Percentiles rank a stretch among this genome's conserved stretches.
Conservation (phyloP, 2,329 filamentous ascomycete species). For the Fusarium sp. region DNA sequence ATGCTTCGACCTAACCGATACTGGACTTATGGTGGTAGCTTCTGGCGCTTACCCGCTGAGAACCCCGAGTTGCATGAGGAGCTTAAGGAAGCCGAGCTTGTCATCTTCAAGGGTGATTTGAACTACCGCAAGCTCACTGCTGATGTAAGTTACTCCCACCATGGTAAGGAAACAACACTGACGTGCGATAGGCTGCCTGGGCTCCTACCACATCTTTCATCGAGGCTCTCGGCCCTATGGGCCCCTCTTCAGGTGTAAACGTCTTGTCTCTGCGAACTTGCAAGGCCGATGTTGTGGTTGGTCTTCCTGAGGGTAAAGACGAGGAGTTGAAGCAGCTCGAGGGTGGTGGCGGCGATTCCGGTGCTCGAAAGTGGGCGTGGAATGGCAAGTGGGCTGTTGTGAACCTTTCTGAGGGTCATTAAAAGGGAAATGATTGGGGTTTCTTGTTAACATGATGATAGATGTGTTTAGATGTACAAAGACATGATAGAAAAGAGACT, state of each 20-base stretch:
- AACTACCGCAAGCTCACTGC: slow-evolving; percentile 95
- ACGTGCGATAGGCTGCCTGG: slow-evolving; percentile 67
- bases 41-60: slow-evolving; percentile 83
- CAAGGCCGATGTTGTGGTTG: slow-evolving; percentile 96
- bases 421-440: slow-evolving; percentile 7
- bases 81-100: slow-evolving; percentile 84
- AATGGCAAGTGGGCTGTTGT: slow-evolving; percentile 97
- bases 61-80: slow-evolving; percentile 80
- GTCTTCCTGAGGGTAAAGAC: slow-evolving; percentile 84
- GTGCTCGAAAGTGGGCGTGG: slow-evolving; percentile 91
- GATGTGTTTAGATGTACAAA: slow-evolving; percentile 31
- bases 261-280: slow-evolving; percentile 90
- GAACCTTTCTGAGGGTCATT: slow-evolving; percentile 59
- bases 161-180: neutral
- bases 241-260: slow-evolving; percentile 83
- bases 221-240: slow-evolving; percentile 87
- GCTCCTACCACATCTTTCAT: slow-evolving; percentile 88
- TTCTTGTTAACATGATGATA: slow-evolving; percentile 30
- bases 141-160: slow-evolving; percentile 72
- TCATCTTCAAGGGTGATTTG: slow-evolving; percentile 96
- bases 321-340: slow-evolving; percentile 79
- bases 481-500: slow-evolving; percentile 1
- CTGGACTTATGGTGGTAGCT: slow-evolving; percentile 91
- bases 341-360: slow-evolving; percentile 76
- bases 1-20: slow-evolving; percentile 87